Percentiles rank a stretch among this genome's conserved stretches.
These are phyloP conservation scores for Penicillium macrosclerotiorum DNA, from an alignment of 495 filamentous ascomycete genomes.

Conservation along the genomic window DNA sequence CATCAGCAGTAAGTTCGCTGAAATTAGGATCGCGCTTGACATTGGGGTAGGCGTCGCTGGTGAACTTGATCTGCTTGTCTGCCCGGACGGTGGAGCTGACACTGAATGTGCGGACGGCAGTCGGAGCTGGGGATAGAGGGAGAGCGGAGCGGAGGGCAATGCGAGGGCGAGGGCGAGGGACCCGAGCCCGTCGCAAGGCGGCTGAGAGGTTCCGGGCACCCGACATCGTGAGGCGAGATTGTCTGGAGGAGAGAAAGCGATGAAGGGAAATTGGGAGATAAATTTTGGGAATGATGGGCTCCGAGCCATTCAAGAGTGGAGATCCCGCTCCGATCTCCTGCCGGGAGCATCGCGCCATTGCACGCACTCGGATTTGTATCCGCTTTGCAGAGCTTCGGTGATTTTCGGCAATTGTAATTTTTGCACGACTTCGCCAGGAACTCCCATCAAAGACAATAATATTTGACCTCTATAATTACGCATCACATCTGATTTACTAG, in stretches of 20 bases:
- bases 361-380: slow-evolving; percentile 10
- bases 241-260: slow-evolving; percentile 1
- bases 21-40: slow-evolving; percentile 77
- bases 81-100: slow-evolving; percentile 26
- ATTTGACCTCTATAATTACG: no score
- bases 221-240: slow-evolving; percentile 31
- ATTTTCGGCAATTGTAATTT: slow-evolving; percentile 11
- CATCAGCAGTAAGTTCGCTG: slow-evolving; percentile 61
- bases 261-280: slow-evolving; percentile 8
- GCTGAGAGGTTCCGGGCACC: slow-evolving; percentile 36
- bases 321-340: slow-evolving; percentile 20
- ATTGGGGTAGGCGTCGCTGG: slow-evolving; percentile 80
- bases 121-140: slow-evolving; percentile 18
- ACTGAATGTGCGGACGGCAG: slow-evolving; percentile 35
- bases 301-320: slow-evolving; percentile 22
- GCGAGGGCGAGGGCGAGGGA: slow-evolving; percentile 37
- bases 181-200: slow-evolving; percentile 40
- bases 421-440: background rate
- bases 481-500: no score
- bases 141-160: slow-evolving; percentile 21
- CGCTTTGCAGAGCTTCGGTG: slow-evolving; percentile 5
- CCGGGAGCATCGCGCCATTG: slow-evolving; percentile 8
- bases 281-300: slow-evolving; percentile 13
- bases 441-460: background rate
- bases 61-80: slow-evolving; percentile 62